These are phyloP conservation scores for Porcisia deanei DNA, from an alignment of 208 protist species.

Conservation along the genomic window DNA sequence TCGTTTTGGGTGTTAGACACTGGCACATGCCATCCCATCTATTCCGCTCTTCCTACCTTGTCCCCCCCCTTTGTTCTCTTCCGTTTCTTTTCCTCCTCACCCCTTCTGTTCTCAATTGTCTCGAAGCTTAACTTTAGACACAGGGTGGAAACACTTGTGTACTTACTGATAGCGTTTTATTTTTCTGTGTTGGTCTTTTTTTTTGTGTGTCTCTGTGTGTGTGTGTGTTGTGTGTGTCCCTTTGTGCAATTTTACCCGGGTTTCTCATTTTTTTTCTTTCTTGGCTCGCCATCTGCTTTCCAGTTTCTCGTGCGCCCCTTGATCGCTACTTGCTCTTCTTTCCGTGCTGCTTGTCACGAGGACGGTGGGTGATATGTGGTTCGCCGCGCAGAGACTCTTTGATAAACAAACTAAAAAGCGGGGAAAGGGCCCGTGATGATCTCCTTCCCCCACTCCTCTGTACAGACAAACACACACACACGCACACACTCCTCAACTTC, in stretches of 20 bases:
- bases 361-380: too few species aligned
- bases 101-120: not conserved
- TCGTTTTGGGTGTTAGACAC: not conserved
- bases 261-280: too few species aligned
- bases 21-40: not conserved
- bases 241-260: not conserved
- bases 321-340: too few species aligned
- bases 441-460: too few species aligned
- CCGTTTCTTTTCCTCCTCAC: not conserved
- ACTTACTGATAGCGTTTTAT: not conserved
- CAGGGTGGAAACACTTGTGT: not conserved
- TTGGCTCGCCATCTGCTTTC: not conserved
- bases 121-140: not conserved
- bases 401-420: too few species aligned
- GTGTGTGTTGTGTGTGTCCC: not conserved
- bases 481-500: too few species aligned
- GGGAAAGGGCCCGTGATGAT: too few species aligned
- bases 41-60: not conserved
- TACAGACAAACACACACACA: too few species aligned
- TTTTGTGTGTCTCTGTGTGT: not conserved
- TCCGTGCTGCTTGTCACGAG: too few species aligned
- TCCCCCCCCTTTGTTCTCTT: not conserved
- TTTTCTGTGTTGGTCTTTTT: not conserved
- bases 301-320: too few species aligned
- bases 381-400: too few species aligned